Percentiles rank a stretch among this genome's conserved stretches.
phyloP scores from a whole-genome alignment of 1,139 yeast species.

The Hansenula sp. region DNA sequence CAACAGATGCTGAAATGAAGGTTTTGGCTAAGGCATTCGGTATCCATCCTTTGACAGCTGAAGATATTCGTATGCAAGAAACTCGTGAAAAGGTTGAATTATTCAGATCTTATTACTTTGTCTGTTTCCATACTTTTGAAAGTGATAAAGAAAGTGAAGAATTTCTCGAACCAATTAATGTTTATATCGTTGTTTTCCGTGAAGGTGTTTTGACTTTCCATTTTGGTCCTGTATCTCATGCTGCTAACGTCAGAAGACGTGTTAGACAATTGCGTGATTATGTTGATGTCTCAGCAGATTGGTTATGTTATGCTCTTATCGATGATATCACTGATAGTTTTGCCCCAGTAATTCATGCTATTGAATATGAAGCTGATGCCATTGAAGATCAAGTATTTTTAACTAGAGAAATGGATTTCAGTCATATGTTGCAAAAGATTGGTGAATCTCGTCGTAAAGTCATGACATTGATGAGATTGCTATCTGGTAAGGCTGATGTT shows the following conservation, averaged over 20 bases:
- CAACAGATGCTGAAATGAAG: conserved; percentile 67
- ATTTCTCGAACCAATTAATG: conserved; percentile 81
- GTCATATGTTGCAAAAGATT: conserved; percentile 70
- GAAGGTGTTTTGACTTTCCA: conserved; percentile 85
- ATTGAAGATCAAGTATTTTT: conserved; percentile 81
- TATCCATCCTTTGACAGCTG: conserved; percentile 82
- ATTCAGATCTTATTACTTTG: conserved; percentile 71
- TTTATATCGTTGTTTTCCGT: conserved; percentile 82
- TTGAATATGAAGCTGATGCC: conserved; percentile 88
- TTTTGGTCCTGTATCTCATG: conserved; percentile 74
- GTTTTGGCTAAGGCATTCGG: conserved; percentile 66
- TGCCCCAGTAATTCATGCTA: conserved; percentile 83
- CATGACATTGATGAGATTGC: conserved; percentile 85
- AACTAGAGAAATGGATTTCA: conserved; percentile 59
- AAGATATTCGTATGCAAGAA: conserved; percentile 81
- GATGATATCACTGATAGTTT: conserved; percentile 94
- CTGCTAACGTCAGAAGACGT: conserved; percentile 86
- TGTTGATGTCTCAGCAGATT: conserved; percentile 83
- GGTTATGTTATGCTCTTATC: conserved; percentile 90
- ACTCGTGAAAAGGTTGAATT: conserved; percentile 82
- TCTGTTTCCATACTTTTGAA: conserved; percentile 79
- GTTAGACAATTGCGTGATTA: conserved; percentile 87
- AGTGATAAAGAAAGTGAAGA: conserved; percentile 74
- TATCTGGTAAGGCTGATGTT: conserved; percentile 95
- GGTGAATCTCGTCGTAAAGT: conserved; percentile 89